Percentiles rank a stretch among this genome's conserved stretches.
These are phyloP conservation scores for Erythrophleum fordii DNA, from an alignment of 306 rosid genomes.

Conservation along the genomic window DNA sequence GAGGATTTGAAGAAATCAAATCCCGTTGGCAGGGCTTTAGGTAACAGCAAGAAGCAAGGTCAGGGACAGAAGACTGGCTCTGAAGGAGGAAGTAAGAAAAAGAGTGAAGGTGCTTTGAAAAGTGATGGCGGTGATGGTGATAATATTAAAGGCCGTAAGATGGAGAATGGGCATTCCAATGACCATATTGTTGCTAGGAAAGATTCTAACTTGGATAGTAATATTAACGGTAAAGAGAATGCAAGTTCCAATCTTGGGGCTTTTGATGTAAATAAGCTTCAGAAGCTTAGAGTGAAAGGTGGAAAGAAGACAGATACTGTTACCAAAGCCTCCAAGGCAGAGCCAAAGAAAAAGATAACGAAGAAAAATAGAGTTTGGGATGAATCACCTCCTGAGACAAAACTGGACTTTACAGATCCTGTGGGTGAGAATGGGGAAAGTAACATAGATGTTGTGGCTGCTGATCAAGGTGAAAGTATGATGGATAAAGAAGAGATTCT, in stretches of 20 bases:
- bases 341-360: conserved; percentile 67
- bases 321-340: conserved; percentile 74
- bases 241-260: conserved; percentile 80
- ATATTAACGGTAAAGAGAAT: conserved; percentile 68
- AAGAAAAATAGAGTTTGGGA: conserved; percentile 98
- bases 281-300: conserved; percentile 75
- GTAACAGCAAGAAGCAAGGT: conserved; percentile 66
- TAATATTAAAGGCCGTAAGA: conserved; percentile 49
- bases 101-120: conserved; percentile 51
- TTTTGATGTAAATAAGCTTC: conserved; percentile 98
- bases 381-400: conserved; percentile 58
- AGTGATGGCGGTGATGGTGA: conserved; percentile 59
- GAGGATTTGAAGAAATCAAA: conserved; percentile 81
- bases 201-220: conserved; percentile 55
- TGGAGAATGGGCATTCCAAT: conserved; percentile 73
- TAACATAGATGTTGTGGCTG: conserved; percentile 68
- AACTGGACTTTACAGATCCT: conserved; percentile 84
- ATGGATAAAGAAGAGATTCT: conserved; percentile 93
- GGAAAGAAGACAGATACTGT: conserved; percentile 71
- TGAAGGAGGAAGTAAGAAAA: conserved; percentile 65
- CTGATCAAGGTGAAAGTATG: conserved; percentile 95
- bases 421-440: conserved; percentile 70
- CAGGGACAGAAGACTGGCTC: conserved; percentile 65
- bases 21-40: conserved; percentile 57
- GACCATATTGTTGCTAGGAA: conserved; percentile 55